Evolutionary conservation across 768 basidiomycete species (phyloP), one percentile per base, ranked within the genome.

Genomic region (Naganishia onofrii): DNA sequence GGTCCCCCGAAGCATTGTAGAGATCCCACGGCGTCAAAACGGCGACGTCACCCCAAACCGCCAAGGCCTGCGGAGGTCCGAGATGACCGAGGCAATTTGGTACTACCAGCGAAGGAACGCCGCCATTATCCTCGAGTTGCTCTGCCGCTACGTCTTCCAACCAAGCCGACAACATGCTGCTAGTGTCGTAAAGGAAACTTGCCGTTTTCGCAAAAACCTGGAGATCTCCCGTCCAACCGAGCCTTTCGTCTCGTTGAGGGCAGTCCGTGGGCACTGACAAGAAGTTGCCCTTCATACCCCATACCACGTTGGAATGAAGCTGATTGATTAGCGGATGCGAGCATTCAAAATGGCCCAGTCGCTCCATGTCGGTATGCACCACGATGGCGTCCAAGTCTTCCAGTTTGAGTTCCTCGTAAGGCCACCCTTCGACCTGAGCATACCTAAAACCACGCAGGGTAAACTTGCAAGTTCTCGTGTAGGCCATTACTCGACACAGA

Each of bases 221-320:
- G 15, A 80, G 71, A 66, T 80, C 79, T 17, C 79, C 79, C 0
- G 79, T 80, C 79, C 79, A 80, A 19, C 79, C 79, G 19, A 80
- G 72, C 29, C 79, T 71, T 60, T 80, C 79, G 66, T 80, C 77
- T 8, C 79, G 75, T 70, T 80, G 79, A 17, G 79, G 79, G 69
- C 79, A 80, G 55, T 80, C 79, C 28, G 76, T 80, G 1, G 79
- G 79, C 9, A 80, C 66, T 38, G 71, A 72, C 12, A 78, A 60
- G 36, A 74, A 76, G 52, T 78, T 78, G 44, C 75, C 74, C 28
- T 58, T 60, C 72, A 72, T 72, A 2, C 70, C 60, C 77, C 77
- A 78, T 2, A 74, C 68, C 13, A 74, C 72, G 67, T 78, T 78
- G 52, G 70, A 31, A 70, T 76, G 74, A 0, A 78, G 72, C 42